Conservation (phyloP, 768 basidiomycete genomes). For the Rhodotorula paludigena region DNA sequence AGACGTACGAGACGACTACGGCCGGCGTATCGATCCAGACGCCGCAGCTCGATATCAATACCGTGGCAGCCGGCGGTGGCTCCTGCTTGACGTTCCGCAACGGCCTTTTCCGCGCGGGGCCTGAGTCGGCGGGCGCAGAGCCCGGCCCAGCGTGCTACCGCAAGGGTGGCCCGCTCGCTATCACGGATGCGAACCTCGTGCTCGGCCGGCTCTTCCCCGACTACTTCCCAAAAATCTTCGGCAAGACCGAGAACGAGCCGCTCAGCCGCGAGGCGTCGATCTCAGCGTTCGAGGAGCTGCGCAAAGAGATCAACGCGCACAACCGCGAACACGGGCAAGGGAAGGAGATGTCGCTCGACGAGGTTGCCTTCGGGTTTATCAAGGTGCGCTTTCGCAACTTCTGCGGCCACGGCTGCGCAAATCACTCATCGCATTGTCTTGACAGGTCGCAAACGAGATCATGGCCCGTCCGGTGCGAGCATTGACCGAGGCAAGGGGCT, state of each 20-base stretch:
- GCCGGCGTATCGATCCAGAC: conserved; percentile 88
- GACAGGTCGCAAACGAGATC: conserved; percentile 94
- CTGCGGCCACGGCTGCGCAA: too few relatives aligned
- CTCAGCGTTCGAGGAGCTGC: conserved; percentile 63
- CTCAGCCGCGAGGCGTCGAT: conserved; percentile 70
- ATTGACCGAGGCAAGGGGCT: conserved; percentile 80
- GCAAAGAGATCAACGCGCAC: conserved; percentile 64
- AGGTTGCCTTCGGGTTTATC: conserved; percentile 88
- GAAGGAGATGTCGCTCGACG: conserved; percentile 62
- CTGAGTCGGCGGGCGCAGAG: conserved; percentile 86
- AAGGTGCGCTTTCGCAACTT: too few relatives aligned
- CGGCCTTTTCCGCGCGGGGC: conserved; percentile 83
- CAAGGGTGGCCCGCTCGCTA: conserved; percentile 72
- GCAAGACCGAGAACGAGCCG: conserved; percentile 76
- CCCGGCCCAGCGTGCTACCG: conserved; percentile 90
- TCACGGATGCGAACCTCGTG: conserved; percentile 87
- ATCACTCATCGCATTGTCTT: too few relatives aligned
- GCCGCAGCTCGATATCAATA: conserved; percentile 86
- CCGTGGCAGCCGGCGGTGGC: conserved; percentile 87
- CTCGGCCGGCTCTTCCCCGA: conserved; percentile 82
- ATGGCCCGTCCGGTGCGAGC: conserved; percentile 92
- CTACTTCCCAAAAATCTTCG: conserved; percentile 92
- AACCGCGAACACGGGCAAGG: conserved; percentile 47
- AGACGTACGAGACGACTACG: conserved; percentile 91
- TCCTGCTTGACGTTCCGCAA: conserved; percentile 82